Base-by-base conservation (phyloP, 2,329 filamentous ascomycete genomes). In the Pseudocercospora musae region DNA sequence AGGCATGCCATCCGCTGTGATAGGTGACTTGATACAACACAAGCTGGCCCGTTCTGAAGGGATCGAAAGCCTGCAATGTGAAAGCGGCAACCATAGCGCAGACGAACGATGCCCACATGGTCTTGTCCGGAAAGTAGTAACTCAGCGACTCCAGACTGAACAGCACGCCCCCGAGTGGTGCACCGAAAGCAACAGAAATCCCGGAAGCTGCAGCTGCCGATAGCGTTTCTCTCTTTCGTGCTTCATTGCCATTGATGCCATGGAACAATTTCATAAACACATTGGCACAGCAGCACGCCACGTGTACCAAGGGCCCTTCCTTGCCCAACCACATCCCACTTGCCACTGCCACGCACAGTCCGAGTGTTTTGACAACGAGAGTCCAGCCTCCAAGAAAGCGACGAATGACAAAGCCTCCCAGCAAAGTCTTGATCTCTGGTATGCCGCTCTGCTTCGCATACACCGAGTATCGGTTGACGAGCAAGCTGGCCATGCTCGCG, bases 81-180 rank as follows among this genome's bases (percentile, higher is more conserved):
- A 98, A 91, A 18, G 95, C 94, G 15, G 93, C 95, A n/a, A 96
- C 91, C 93, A 98, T 98, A 74, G 95, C 95, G 72, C 95, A 98
- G 44, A 99, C 95, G 73, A 99, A 99, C 72, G 92, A 96, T 76
- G 97, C 95, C 95, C 95, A 99, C 95, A 99, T 98, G 9, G 95
- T 98, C 78, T 98, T 98, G 78, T 98, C 94, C 0, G 95, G 94
- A 70, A 98, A 98, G 77, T 97, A 98, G 76, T 97, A 98, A 0
- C 92, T 96, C 2, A 98, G 81, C 84, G 96, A 92, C 85, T 96
- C 94, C n/a, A 98, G 85, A 77, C 91, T 96, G 80, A 98, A 98
- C 20, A 98, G 80, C 21, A 98, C 94, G 52, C 94, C 94, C 10
- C 94, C 95, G 60, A 98, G 96, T 8, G 93, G 93, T 5, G 93